These are phyloP conservation scores for Lepraria neglecta DNA, from an alignment of 495 filamentous ascomycete species.

Conservation along the genomic window DNA sequence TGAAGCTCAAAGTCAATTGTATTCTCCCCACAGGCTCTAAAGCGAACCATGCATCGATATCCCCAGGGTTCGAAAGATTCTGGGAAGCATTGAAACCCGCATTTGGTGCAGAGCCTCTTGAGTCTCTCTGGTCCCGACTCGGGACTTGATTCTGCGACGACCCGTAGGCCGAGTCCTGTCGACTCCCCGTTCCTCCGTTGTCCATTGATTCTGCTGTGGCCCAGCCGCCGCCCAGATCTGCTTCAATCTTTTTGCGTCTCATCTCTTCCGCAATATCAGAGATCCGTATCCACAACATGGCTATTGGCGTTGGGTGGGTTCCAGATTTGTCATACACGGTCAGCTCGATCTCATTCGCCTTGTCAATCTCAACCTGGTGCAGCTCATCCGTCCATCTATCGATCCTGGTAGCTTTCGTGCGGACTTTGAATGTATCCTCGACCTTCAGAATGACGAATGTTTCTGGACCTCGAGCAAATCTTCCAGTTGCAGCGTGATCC, in stretches of 20 bases:
- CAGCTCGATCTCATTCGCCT: slow-evolving; percentile 96
- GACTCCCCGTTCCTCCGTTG: slow-evolving; percentile 41
- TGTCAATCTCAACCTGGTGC: slow-evolving; percentile 88
- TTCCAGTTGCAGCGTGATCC: slow-evolving; percentile 80
- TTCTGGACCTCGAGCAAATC: slow-evolving; percentile 85
- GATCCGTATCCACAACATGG: slow-evolving; percentile 91
- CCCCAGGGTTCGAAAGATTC: slow-evolving; percentile 49
- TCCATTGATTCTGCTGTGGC: slow-evolving; percentile 93
- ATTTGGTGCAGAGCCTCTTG: slow-evolving; percentile 24
- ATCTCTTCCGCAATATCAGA: slow-evolving; percentile 97
- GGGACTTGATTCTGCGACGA: slow-evolving; percentile 26
- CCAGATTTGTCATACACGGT: slow-evolving; percentile 90
- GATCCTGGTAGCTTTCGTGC: slow-evolving; percentile 78
- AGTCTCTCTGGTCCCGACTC: slow-evolving; percentile 26
- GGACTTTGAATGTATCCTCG: slow-evolving; percentile 81
- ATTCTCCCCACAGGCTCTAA: slow-evolving; percentile 90
- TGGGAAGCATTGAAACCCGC: slow-evolving; percentile 31
- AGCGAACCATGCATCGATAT: slow-evolving; percentile 94
- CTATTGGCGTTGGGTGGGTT: slow-evolving; percentile 86
- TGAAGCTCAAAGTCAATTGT: slow-evolving; percentile 79
- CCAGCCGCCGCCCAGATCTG: slow-evolving; percentile 89
- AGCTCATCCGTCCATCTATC: slow-evolving; percentile 89
- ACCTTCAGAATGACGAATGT: slow-evolving; percentile 95
- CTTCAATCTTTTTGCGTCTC: slow-evolving; percentile 93
- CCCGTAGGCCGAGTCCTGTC: slow-evolving; percentile 31